Conservation (phyloP, 352 stramenopile species). For the Pythium monospermum region DNA sequence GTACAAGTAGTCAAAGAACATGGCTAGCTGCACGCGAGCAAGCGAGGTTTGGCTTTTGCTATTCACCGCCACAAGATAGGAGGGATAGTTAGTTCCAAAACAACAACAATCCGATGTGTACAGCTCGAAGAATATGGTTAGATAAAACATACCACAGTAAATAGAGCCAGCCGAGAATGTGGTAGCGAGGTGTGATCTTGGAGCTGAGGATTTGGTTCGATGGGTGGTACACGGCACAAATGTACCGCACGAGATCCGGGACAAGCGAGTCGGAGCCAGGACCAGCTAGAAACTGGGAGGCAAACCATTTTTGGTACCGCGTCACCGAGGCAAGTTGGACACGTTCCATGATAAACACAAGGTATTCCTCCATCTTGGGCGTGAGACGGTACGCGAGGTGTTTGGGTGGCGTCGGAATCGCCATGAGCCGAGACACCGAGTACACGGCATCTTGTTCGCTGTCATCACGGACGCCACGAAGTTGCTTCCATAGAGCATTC, state of each 20-base stretch:
- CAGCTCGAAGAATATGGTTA: background rate
- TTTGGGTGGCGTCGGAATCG: conserved; percentile 59
- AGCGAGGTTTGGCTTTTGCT: conserved; percentile 72
- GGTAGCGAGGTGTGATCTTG: conserved; percentile 82
- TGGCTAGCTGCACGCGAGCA: conserved; percentile 71
- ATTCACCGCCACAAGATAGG: conserved; percentile 6
- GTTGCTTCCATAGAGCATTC: conserved; percentile 75
- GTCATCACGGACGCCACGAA: conserved; percentile 60
- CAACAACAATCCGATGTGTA: background rate
- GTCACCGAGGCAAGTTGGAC: conserved; percentile 72
- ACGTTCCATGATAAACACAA: conserved; percentile 85
- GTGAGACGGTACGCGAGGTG: conserved; percentile 78
- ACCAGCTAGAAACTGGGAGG: conserved; percentile 67
- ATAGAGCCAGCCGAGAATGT: conserved; percentile 85
- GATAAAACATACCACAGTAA: conserved; percentile 53
- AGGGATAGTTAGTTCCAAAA: too few relatives aligned
- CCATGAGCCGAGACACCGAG: conserved; percentile 72
- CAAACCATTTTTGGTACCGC: conserved; percentile 87
- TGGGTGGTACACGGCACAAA: conserved; percentile 79
- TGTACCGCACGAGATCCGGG: conserved; percentile 77
- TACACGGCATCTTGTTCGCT: conserved; percentile 51
- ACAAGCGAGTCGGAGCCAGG: conserved; percentile 67
- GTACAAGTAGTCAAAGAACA: conserved; percentile 88
- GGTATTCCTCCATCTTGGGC: conserved; percentile 82
- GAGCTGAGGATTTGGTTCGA: conserved; percentile 76